Evolutionary conservation across 1,284 basidiomycete species (phyloP).

Genomic region (Ustilago loliicola): DNA sequence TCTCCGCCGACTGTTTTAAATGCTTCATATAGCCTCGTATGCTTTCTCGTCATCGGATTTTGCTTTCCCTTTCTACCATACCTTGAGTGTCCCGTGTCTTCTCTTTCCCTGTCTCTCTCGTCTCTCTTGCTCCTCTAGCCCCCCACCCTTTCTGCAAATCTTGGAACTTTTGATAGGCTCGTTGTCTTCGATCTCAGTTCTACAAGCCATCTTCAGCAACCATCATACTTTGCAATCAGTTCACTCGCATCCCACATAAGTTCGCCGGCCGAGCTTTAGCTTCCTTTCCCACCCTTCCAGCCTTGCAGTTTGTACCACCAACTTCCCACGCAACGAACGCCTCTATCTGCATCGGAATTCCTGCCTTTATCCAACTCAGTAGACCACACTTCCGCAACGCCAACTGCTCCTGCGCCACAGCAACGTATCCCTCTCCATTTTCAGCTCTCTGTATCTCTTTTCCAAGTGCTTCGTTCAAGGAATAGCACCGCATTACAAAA

Average conservation of each 20-base stretch:
- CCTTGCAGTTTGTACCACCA: neutral
- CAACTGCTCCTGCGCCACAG: neutral
- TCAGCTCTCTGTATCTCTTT: neutral
- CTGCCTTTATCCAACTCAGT: neutral
- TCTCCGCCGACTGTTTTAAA: neutral
- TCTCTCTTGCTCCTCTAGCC: neutral
- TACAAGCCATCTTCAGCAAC: constrained; percentile 8
- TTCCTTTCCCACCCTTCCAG: neutral
- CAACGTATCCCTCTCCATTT: neutral
- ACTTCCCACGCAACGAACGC: neutral
- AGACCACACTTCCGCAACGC: neutral
- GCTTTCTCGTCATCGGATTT: neutral
- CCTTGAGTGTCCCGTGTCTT: neutral
- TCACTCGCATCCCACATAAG: neutral
- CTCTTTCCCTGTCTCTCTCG: neutral
- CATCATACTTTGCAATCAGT: neutral
- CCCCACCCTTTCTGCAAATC: neutral
- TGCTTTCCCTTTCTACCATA: neutral
- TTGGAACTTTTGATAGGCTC: constrained; percentile 28
- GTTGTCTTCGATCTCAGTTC: neutral
- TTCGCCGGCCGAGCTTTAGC: constrained; percentile 22
- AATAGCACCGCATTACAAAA: neutral
- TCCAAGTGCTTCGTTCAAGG: neutral
- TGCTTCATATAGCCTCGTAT: neutral
- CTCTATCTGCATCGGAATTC: neutral